Evolutionary conservation across 257 asterid species (phyloP).

Genomic region (Solanum boliviense): DNA sequence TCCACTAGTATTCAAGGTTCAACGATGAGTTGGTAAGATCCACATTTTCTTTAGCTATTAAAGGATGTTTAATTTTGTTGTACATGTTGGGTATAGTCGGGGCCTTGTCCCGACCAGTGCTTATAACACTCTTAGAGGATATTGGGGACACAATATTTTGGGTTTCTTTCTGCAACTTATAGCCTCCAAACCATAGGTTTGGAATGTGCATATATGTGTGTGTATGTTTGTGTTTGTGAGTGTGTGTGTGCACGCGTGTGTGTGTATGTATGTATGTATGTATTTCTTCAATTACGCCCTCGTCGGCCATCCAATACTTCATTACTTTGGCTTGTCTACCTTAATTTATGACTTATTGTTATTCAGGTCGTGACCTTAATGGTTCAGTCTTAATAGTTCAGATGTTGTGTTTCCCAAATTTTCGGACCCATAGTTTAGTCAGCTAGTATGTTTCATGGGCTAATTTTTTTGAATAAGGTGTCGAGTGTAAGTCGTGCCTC

Average conservation of each 20-base stretch:
- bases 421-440: no score
- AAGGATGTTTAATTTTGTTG: not conserved
- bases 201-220: no score
- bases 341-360: no score
- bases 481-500: no score
- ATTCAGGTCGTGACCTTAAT: not conserved
- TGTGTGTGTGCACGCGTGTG: no score
- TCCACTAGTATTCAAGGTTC: not conserved
- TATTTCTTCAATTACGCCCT: not conserved
- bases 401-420: no score
- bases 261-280: not conserved
- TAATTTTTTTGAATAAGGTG: no score
- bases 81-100: not conserved
- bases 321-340: not conserved
- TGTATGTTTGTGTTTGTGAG: no score
- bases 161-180: not conserved
- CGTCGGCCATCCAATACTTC: not conserved
- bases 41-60: not conserved
- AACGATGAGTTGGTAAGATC: not conserved
- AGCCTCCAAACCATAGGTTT: not conserved
- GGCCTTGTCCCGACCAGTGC: no score
- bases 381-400: not conserved
- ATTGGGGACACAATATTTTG: not conserved
- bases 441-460: no score
- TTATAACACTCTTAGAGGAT: no score